These are phyloP conservation scores for Magnusiomyces paraingens DNA, from an alignment of 1,139 yeast genomes.

Conservation along the genomic window DNA sequence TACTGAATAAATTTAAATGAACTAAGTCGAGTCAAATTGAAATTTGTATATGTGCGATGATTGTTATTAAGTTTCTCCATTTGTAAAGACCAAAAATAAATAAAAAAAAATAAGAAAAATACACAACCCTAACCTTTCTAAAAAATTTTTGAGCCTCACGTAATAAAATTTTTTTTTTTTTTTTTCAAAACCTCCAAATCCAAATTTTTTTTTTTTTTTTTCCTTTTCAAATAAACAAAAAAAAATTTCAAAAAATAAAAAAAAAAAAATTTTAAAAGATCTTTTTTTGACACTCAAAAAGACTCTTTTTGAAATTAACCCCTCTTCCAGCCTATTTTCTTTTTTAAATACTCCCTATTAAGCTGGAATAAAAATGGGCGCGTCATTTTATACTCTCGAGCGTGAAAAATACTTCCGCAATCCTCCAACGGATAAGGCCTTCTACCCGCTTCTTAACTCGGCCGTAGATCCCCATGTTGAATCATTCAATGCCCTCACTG, in stretches of 20 bases:
- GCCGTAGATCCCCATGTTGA: conserved; percentile 96
- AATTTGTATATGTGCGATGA: no score
- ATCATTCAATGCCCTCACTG: conserved; percentile 90
- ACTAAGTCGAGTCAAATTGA: not conserved
- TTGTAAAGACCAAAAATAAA: not conserved
- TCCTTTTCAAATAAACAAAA: not conserved
- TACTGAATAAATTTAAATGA: no score
- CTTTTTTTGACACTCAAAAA: not conserved
- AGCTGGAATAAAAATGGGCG: conserved; percentile 25
- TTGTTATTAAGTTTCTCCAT: no score
- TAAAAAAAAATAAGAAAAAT: not conserved
- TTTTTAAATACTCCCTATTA: not conserved
- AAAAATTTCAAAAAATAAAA: not conserved
- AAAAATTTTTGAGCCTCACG: not conserved
- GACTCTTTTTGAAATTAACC: not conserved
- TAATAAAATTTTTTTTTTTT: conserved; percentile 1
- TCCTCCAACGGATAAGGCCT: conserved; percentile 83
- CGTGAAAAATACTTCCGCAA: conserved; percentile 77
- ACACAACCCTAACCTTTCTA: not conserved
- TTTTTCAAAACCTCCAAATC: conserved; percentile 7
- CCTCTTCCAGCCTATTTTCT: no score
- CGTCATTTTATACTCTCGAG: conserved; percentile 73
- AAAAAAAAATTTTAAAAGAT: no score
- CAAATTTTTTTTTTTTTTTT: not conserved
- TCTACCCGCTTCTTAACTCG: conserved; percentile 73